Percentiles rank a stretch among this genome's conserved stretches.
Evolutionary conservation across 306 rosid genomes (phyloP).

Genomic region (Inga laurina): DNA sequence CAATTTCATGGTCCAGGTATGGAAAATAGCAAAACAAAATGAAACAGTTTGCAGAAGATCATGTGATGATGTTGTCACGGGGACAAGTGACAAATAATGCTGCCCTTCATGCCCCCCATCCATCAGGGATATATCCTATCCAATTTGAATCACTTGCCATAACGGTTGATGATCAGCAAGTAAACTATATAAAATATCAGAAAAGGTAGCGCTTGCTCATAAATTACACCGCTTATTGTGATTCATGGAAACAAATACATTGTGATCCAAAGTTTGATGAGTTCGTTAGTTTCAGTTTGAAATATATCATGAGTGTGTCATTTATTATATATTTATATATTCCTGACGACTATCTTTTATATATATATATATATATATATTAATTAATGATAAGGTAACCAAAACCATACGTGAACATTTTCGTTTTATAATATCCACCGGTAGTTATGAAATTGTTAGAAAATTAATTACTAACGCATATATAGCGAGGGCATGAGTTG

Average conservation of each 20-base stretch:
- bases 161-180: no score
- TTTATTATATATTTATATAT: not conserved
- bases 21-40: not conserved
- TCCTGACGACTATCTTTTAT: no score
- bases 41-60: not conserved
- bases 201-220: no score
- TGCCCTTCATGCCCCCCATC: not conserved
- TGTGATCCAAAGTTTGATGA: not conserved
- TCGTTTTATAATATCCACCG: not conserved
- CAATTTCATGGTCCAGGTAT: not conserved
- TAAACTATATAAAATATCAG: not conserved
- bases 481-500: not conserved
- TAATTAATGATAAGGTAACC: no score
- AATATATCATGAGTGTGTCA: no score
- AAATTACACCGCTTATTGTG: no score
- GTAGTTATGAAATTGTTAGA: not conserved
- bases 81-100: not conserved
- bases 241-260: not conserved
- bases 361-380: no score
- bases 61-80: not conserved
- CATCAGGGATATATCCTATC: no score
- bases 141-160: no score
- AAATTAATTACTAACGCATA: not conserved
- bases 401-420: no score
- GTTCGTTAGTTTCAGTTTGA: not conserved